A percentile compares a stretch with the other conserved stretches of the same genome.
phyloP scores from a whole-genome alignment of 148 eudicot genomes.

The Amaranthus palmeri region DNA sequence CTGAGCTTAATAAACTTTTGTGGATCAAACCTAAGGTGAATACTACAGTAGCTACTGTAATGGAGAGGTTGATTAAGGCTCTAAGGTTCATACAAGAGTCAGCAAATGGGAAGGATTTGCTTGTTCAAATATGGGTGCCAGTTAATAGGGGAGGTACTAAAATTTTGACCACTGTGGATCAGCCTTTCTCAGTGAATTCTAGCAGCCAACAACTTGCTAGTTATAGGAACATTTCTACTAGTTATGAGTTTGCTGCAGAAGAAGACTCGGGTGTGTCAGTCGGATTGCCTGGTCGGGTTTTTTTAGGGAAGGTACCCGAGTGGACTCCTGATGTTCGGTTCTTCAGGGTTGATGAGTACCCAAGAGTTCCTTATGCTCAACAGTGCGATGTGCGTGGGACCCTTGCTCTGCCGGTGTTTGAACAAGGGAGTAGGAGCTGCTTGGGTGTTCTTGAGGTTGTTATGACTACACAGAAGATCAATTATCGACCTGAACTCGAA shows the following conservation, averaged over 20 bases:
- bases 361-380: slow-evolving; percentile 69
- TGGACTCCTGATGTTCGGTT: slow-evolving; percentile 95
- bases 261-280: slow-evolving; percentile 41
- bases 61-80: slow-evolving; percentile 58
- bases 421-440: slow-evolving; percentile 74
- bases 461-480: slow-evolving; percentile 65
- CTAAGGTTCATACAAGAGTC: slow-evolving; percentile 48
- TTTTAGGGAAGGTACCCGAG: slow-evolving; percentile 73
- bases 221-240: slow-evolving; percentile 61
- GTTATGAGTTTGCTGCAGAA: slow-evolving; percentile 66
- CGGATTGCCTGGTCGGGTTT: slow-evolving; percentile 82
- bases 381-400: slow-evolving; percentile 77
- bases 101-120: slow-evolving; percentile 45
- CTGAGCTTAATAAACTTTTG: slow-evolving; percentile 44
- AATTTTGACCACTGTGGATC: slow-evolving; percentile 56
- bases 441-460: slow-evolving; percentile 90
- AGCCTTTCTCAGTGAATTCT: slow-evolving; percentile 57
- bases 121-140: slow-evolving; percentile 87
- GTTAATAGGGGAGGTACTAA: slow-evolving; percentile 48
- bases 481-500: slow-evolving; percentile 72
- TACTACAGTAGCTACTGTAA: slow-evolving; percentile 40
- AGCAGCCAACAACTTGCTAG: slow-evolving; percentile 48
- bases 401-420: slow-evolving; percentile 80
- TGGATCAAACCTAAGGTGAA: slow-evolving; percentile 64
- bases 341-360: slow-evolving; percentile 69